phyloP scores from a whole-genome alignment of 2,329 filamentous ascomycete species.

The Passalora sequoiae region DNA sequence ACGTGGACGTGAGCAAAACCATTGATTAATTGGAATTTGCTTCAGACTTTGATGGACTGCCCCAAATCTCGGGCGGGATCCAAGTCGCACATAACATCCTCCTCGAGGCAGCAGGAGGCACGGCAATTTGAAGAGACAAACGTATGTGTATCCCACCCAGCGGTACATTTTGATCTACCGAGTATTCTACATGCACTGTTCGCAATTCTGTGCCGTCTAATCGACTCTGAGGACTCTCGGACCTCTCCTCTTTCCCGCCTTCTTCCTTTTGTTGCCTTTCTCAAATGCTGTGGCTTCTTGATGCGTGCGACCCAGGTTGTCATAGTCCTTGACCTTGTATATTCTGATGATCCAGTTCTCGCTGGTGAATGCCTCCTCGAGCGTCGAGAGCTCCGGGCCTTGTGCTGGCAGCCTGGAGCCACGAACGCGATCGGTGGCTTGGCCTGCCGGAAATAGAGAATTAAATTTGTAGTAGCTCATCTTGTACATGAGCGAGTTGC shows the following conservation, averaged over 20 bases:
- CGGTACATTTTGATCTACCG: constrained; percentile 9
- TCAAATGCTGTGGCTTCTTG: constrained; percentile 64
- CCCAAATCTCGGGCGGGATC: too few species aligned
- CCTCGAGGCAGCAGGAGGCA: too few species aligned
- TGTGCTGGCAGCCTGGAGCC: constrained; percentile 73
- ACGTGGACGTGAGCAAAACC: too few species aligned
- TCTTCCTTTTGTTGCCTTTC: constrained; percentile 79
- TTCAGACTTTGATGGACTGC: too few species aligned
- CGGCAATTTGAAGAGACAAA: too few species aligned
- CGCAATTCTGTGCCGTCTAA: constrained; percentile 4
- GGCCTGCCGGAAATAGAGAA: constrained; percentile 81
- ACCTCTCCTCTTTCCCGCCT: constrained; percentile 65
- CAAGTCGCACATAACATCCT: too few species aligned
- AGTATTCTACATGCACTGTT: constrained; percentile 5
- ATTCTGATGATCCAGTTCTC: constrained; percentile 99
- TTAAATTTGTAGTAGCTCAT: constrained; percentile 99
- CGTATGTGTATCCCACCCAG: not conserved
- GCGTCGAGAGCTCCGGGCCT: constrained; percentile 75
- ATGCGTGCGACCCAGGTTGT: constrained; percentile 91
- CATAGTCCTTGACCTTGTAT: constrained; percentile 98
- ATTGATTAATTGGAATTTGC: too few species aligned
- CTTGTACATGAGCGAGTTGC: constrained; percentile 99
- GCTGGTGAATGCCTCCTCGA: constrained; percentile 96
- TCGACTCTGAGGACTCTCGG: constrained; percentile 67
- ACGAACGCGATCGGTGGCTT: constrained; percentile 86